These are phyloP conservation scores for Paragyromitra xinjiangensis DNA, from an alignment of 495 filamentous ascomycete species.

Conservation along the genomic window DNA sequence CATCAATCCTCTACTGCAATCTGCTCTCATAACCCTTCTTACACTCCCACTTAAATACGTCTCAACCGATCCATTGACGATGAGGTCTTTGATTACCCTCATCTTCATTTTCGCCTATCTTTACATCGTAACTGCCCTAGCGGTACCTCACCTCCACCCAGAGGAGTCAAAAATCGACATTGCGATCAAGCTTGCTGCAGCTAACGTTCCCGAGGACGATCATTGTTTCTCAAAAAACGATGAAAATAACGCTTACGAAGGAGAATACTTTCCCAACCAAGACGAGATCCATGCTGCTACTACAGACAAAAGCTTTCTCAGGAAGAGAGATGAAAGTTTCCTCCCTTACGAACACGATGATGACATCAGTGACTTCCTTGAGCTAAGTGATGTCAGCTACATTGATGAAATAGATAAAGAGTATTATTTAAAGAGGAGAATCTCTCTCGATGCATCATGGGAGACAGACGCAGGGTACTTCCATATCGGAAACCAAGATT, in stretches of 20 bases:
- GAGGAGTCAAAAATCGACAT: constrained; percentile 6
- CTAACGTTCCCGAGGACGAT: constrained; percentile 5
- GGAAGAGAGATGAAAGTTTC: too few relatives aligned
- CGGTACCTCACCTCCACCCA: constrained; percentile 23
- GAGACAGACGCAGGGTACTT: neutral
- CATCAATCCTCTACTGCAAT: neutral
- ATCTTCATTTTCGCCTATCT: neutral
- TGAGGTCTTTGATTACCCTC: constrained; percentile 1
- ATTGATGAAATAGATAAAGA: neutral
- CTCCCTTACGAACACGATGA: constrained; percentile 2
- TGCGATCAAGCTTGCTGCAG: neutral
- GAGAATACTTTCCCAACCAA: neutral
- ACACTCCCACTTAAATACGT: neutral
- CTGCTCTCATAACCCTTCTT: neutral
- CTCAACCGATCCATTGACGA: neutral
- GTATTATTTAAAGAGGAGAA: neutral
- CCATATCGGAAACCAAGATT: neutral
- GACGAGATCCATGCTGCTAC: neutral
- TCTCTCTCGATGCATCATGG: neutral
- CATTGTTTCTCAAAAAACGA: neutral
- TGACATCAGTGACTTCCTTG: neutral
- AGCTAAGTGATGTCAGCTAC: neutral
- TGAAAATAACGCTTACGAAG: neutral
- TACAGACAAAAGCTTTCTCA: neutral
- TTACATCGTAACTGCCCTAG: neutral